These are phyloP conservation scores for Beauveria medogensis DNA, from an alignment of 2,329 filamentous ascomycete species.

Conservation along the genomic window DNA sequence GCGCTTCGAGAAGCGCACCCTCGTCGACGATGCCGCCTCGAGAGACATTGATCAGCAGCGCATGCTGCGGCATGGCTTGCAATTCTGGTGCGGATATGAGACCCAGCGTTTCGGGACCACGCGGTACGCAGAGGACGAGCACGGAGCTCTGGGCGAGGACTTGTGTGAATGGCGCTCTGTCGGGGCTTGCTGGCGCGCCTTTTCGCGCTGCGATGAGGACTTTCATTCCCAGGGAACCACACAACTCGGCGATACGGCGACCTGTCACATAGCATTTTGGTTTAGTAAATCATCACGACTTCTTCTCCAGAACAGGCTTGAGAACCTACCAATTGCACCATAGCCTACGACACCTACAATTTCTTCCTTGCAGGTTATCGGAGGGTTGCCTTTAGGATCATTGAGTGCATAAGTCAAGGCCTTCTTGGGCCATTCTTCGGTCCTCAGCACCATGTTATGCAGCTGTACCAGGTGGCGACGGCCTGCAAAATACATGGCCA, in stretches of 20 bases:
- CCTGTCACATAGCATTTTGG: conserved; percentile 11
- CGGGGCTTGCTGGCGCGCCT: not conserved
- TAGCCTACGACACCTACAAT: conserved; percentile 21
- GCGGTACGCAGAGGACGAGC: conserved; percentile 19
- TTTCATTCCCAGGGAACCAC: conserved; percentile 16
- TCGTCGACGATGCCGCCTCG: conserved; percentile 28
- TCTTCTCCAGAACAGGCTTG: not conserved
- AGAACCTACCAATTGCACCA: conserved; percentile 12
- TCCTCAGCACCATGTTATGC: conserved; percentile 2
- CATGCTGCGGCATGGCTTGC: conserved; percentile 17
- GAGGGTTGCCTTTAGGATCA: conserved; percentile 15
- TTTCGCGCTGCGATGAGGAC: conserved; percentile 19
- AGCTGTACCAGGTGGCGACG: conserved; percentile 12
- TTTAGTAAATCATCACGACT: not conserved
- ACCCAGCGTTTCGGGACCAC: conserved; percentile 15
- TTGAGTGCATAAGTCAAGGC: conserved; percentile 15
- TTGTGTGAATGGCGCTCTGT: conserved; percentile 15
- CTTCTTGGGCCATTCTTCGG: conserved; percentile 12
- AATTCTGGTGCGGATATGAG: conserved; percentile 16
- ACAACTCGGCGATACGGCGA: conserved; percentile 17
- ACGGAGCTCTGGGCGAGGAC: conserved; percentile 18
- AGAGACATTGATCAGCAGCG: conserved; percentile 21
- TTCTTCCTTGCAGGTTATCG: conserved; percentile 21
- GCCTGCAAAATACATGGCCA: conserved; percentile 56
- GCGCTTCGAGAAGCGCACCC: conserved; percentile 23